Evolutionary conservation across 1,284 basidiomycete species (phyloP).

Genomic region (Irpex lacteus): DNA sequence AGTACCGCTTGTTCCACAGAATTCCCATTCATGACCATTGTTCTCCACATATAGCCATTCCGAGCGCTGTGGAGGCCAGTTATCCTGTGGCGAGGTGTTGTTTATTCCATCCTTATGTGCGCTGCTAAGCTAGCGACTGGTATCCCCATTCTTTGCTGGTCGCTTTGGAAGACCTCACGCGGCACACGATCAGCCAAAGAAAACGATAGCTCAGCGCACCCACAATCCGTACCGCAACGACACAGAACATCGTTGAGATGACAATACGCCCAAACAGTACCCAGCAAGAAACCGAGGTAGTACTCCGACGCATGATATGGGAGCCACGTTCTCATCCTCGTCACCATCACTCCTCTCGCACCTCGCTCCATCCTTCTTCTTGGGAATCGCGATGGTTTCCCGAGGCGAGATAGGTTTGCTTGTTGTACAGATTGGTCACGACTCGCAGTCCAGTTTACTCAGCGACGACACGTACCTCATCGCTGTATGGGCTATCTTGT

Average conservation of each 20-base stretch:
- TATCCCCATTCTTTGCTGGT: constrained; percentile 22
- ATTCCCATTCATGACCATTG: background rate
- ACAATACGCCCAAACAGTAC: background rate
- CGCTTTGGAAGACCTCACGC: background rate
- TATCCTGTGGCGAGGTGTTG: constrained; percentile 49
- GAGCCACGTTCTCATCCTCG: background rate
- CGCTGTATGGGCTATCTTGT: constrained; percentile 46
- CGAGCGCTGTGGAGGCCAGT: constrained; percentile 40
- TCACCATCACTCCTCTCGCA: background rate
- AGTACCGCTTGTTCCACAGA: too few species aligned
- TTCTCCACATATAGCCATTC: constrained; percentile 35
- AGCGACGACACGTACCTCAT: constrained; percentile 41
- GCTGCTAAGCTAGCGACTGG: constrained; percentile 38
- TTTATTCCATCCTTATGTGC: constrained; percentile 47
- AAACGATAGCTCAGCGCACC: too few species aligned
- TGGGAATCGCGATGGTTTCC: constrained; percentile 44
- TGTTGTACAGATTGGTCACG: constrained; percentile 29
- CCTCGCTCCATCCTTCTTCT: constrained; percentile 13
- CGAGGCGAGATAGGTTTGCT: constrained; percentile 53
- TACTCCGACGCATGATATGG: background rate
- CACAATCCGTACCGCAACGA: too few species aligned
- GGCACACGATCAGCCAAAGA: background rate
- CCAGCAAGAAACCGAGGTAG: too few species aligned
- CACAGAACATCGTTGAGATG: background rate
- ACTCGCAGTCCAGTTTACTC: constrained; percentile 24